A percentile compares a stretch with the other conserved stretches of the same genome.
These are phyloP conservation scores for Usnea hakonensis DNA, from an alignment of 495 filamentous ascomycete genomes.

Conservation along the genomic window DNA sequence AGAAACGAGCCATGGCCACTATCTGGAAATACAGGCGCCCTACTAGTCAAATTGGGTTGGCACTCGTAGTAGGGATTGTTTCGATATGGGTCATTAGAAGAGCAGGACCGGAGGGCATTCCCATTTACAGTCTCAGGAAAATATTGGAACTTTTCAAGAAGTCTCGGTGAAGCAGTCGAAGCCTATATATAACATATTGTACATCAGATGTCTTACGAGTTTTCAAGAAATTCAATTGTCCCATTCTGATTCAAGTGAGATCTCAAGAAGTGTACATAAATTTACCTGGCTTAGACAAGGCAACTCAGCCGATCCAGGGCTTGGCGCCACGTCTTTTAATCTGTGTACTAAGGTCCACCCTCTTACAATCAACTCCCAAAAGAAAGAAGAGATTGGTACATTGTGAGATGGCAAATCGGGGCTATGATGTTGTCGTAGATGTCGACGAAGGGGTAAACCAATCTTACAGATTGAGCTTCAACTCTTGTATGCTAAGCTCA, in stretches of 20 bases:
- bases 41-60: conserved; percentile 49
- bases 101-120: conserved; percentile 31
- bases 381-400: background rate
- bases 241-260: conserved; percentile 9
- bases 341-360: background rate
- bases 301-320: conserved; percentile 5
- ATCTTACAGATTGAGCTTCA: background rate
- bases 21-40: conserved; percentile 55
- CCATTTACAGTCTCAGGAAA: conserved; percentile 4
- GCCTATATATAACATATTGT: conserved; percentile 28
- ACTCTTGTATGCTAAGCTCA: background rate
- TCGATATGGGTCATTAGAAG: conserved; percentile 45
- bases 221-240: background rate
- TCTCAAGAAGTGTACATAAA: background rate
- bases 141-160: conserved; percentile 4
- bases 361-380: conserved; percentile 1
- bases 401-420: conserved; percentile 63
- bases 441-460: conserved; percentile 77
- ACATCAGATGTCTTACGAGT: background rate
- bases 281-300: background rate
- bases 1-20: conserved; percentile 42
- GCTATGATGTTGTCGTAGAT: conserved; percentile 97
- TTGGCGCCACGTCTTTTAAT: conserved; percentile 11
- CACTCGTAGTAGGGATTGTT: conserved; percentile 54
- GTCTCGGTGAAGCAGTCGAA: conserved; percentile 72